Evolutionary conservation across 768 basidiomycete genomes (phyloP), one percentile per base, ranked within the genome.

Genomic region (Nidularia sp.): DNA sequence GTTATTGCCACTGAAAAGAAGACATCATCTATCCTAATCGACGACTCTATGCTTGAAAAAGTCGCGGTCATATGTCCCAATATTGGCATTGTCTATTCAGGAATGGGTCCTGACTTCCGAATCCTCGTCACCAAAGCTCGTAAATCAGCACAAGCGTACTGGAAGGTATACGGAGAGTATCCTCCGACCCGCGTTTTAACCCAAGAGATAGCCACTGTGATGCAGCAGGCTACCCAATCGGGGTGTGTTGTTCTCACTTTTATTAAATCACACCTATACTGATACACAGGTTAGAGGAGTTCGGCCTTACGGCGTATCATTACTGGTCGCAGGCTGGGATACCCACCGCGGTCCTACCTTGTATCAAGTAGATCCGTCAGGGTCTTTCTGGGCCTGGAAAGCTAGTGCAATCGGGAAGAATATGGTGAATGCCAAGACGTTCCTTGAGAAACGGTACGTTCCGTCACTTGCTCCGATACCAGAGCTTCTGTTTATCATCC

Each of bases 1-100:
- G 97, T 99, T 57, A 93, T 99, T 60, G 96, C 97, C 39, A 98
- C 97, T 5, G 97, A 98, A 77, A 99, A 99, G 86, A 98, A 98
- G 77, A 84, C 94, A 8, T 93, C 96, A 15, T 99, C 97, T 8
- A 87, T 98, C 64, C 82, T 99, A 60, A 91, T 99, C 57, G 97
- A 99, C 76, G 93, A 98, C 70, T 92, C 92, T 32, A 92, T 96
- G 79, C 83, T 99, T 61, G 97, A 99, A 70, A 98, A 97, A 73
- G 93, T 97, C 55, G 92, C 94, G 1, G 81, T 96, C 48, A 87
- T 99, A 57, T 98, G 96, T 70, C 97, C 97, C 34, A 98, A 98
- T 71, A 98, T 99, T 62, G 97, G 97, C 48, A 92, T 99, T 59
- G 97, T 99, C 45, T 99, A 99, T 75, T 96, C 94, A 34, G 97